These are phyloP conservation scores for Vaccinium myrtillus DNA, from an alignment of 148 eudicot species.

Conservation along the genomic window DNA sequence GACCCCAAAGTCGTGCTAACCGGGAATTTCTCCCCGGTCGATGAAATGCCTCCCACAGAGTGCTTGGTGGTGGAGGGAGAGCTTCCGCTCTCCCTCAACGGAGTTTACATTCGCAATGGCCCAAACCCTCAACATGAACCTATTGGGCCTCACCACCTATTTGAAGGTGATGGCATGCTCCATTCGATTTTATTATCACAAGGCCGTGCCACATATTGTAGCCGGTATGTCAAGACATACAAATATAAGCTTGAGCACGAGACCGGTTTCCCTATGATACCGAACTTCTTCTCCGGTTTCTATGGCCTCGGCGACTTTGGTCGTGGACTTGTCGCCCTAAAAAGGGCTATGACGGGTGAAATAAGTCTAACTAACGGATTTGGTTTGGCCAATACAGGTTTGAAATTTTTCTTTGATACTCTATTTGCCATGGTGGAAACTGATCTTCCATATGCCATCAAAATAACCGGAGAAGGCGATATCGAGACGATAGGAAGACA, in stretches of 20 bases:
- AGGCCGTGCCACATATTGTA: constrained; percentile 21
- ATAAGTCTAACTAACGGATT: not conserved
- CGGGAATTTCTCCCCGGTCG: not conserved
- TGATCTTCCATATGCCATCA: constrained; percentile 12
- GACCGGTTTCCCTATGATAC: constrained; percentile 15
- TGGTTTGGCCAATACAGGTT: constrained; percentile 11
- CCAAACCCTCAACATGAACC: constrained; percentile 15
- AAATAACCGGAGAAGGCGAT: constrained; percentile 19
- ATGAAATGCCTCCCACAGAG: constrained; percentile 8
- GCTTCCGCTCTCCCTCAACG: constrained; percentile 3
- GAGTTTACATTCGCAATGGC: constrained; percentile 9
- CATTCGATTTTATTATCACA: constrained; percentile 19
- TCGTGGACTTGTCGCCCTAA: not conserved
- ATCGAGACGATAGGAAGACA: not conserved
- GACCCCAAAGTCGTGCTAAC: constrained; percentile 12
- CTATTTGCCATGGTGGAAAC: constrained; percentile 7
- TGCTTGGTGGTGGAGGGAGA: constrained; percentile 2
- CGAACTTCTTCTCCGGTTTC: constrained; percentile 19
- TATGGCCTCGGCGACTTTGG: not conserved
- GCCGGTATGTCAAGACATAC: constrained; percentile 26
- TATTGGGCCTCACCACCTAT: constrained; percentile 28
- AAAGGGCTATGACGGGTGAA: not conserved
- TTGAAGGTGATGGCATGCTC: constrained; percentile 34
- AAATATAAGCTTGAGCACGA: constrained; percentile 19
- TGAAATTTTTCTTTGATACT: not conserved